Base-by-base conservation (phyloP, 2,329 filamentous ascomycete genomes). In the Curvularia sp. region DNA sequence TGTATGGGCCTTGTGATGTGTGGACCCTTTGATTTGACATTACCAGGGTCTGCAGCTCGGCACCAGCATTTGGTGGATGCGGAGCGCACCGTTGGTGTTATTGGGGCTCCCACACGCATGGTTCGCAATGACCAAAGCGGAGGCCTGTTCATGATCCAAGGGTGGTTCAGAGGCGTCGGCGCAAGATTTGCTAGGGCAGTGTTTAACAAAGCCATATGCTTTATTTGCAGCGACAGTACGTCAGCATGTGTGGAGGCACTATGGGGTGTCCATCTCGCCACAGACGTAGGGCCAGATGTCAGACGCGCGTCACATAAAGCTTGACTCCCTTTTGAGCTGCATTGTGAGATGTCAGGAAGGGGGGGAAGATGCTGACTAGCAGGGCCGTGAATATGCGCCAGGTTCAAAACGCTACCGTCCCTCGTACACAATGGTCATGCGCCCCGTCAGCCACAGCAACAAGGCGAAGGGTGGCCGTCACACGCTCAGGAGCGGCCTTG, bases 251-350 rank as follows among this genome's bases (percentile, higher is more conserved):
- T 55, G 54, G 47, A 38, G 41, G 43, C 52, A 53, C 58, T 28
- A 59, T 56, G 21, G 51, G 45, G 36, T 49, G 57, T 19, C 18
- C 46, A 42, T 57, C 58, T 68, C 61, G 70, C 68, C 65, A 72
- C 69, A 54, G 60, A 62, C 4, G 13, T 5, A 13, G 12, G 5
- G 41, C 15, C 15, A n/a, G 32, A 52, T 58, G 38, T 64, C 59
- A 30, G 66, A 69, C 69, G 68, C 69, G 71, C 62, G 69, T 73
- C 70, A 41, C 47, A 50, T 55, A 21, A 36, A 28, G 28, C 27
- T 25, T 13, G 49, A 41, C 28, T 53, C 36, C 23, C 19, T 45
- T 23, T 30, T 19, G 30, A 45, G 46, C 21, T 3, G 25, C 57
- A 63, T 61, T 23, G 61, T 59, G 60, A 67, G 49, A 46, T 28